Evolutionary conservation across 441 rosid genomes (phyloP), one percentile per base, ranked within the genome.

Genomic region (Euphorbia schlechtendalii): DNA sequence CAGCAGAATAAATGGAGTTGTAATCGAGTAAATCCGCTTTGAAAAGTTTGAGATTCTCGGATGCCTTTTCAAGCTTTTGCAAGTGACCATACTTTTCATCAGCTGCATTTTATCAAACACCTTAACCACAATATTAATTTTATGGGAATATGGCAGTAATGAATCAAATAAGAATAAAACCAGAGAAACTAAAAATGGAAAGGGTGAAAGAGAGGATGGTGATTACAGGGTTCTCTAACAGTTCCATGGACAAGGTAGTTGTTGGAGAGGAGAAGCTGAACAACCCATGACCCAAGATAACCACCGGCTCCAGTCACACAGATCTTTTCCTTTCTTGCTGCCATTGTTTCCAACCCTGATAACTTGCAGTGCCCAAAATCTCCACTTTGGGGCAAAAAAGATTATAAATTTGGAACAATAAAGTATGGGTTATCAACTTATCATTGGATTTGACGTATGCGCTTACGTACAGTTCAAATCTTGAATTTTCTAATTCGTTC

Each of bases 1-100:
- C 72, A 0, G 91, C 93, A 15, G 80, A 63, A 60, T 4, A 64
- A 45, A 85, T 72, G 57, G 88, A 73, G 8, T 58, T 38, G 45
- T 78, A 84, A 64, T 86, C 87, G 34, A 82, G 48, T 59, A 90
- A 69, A 45, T 86, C 96, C 38, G 86, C 90, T 75, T 88, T 73
- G 70, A 88, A 78, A 68, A 84, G 86, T 74, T 80, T 81, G 66
- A 90, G 82, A 51, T 84, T 85, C 22, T 84, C 81, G 4, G 80
- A 70, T 11, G 89, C 84, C 54, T 78, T 81, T 5, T 79, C 88
- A 4, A 90, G 79, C 66, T 80, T 75, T 68, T 60, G 79, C 84
- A 90, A 74, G 63, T 81, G 86, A 58, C 4, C 36, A 32, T 83
- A 68, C 70, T 90, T 90, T 13, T 76, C 72, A 68, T 75, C 80